Base-by-base conservation (phyloP, 768 basidiomycete species). In the Hypsizygus marmoreus region DNA sequence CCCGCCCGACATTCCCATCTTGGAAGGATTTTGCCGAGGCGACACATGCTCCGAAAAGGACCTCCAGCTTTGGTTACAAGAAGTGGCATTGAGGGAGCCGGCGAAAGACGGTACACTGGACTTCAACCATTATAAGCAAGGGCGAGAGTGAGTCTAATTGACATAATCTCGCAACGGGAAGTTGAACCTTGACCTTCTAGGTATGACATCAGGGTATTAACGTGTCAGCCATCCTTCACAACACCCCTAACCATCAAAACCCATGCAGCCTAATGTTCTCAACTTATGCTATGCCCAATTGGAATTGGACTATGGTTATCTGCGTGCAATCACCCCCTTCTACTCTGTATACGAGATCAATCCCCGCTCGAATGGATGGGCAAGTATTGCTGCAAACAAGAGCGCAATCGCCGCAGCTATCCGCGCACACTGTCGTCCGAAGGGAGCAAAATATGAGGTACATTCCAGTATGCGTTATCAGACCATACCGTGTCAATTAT, bases 11-110 rank as follows among this genome's bases (percentile, higher is more conserved):
- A 64, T 77, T 8, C 71, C 75, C 2, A 60, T 73, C 23, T 60
- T 80, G 16, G 74, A 80, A 51, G 72, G 75, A 9, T 78, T 79
- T 49, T 64, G 59, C 16, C 68, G 76, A 1, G 77, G 76, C 0
- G 75, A 79, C 53, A 79, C 74, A 0, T 74, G 72, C 38, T 60
- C 67, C 0, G 61, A 70, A 56, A 60, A 54, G 19, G 66, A 69
- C 46, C 31, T 73, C 17, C 58, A 71, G 45, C 58, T 69, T 1
- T 74, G 72, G 73, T 41, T 75, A 4, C 65, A 70, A 41, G 70
- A 70, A 49, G 69, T 74, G 4, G 61, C 66, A 0, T 31, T 63
- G 34, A 69, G 68, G 45, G 47, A 53, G 10, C 66, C 69, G n/a
- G 61, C 64, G 4, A 39, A 58, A 12, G 72, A 75, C 34, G 63